These are phyloP conservation scores for Furcasterigmium furcatum DNA, from an alignment of 2,329 filamentous ascomycete genomes.

Conservation along the genomic window DNA sequence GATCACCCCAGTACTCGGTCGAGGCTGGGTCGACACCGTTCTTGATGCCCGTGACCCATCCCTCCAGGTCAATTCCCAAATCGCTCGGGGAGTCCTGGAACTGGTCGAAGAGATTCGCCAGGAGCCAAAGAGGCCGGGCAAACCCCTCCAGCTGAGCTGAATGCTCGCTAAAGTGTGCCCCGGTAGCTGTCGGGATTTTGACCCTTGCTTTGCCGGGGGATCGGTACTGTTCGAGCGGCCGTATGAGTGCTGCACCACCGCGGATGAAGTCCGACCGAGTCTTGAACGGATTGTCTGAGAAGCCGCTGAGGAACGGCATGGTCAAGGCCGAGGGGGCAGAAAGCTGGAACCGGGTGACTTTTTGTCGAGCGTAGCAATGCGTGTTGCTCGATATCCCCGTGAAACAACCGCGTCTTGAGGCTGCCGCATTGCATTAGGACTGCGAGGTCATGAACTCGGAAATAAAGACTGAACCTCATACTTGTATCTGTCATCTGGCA, in stretches of 20 bases:
- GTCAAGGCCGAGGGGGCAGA: too few species aligned
- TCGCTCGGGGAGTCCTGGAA: not conserved
- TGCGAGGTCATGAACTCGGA: too few species aligned
- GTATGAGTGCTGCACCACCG: slow-evolving; percentile 20
- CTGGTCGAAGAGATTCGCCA: slow-evolving; percentile 20
- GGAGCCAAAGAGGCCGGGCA: slow-evolving; percentile 20
- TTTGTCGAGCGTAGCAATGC: too few species aligned
- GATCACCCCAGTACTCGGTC: slow-evolving; percentile 3
- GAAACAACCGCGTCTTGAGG: too few species aligned
- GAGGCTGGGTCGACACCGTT: not conserved
- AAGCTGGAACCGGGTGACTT: too few species aligned
- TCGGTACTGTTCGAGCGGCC: slow-evolving; percentile 19
- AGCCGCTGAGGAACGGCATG: slow-evolving; percentile 23
- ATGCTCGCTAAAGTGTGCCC: slow-evolving; percentile 27
- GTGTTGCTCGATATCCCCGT: too few species aligned
- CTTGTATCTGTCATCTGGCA: too few species aligned
- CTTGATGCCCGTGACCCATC: not conserved
- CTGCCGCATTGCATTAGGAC: too few species aligned
- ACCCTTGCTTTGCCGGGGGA: slow-evolving; percentile 23
- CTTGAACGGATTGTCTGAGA: slow-evolving; percentile 27
- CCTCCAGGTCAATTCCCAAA: too few species aligned
- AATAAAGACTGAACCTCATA: too few species aligned
- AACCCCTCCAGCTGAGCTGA: slow-evolving; percentile 33
- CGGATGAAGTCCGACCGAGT: slow-evolving; percentile 21
- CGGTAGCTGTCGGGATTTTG: slow-evolving; percentile 22